These are phyloP conservation scores for Sordaria brevicollis DNA, from an alignment of 495 filamentous ascomycete species.

Conservation along the genomic window DNA sequence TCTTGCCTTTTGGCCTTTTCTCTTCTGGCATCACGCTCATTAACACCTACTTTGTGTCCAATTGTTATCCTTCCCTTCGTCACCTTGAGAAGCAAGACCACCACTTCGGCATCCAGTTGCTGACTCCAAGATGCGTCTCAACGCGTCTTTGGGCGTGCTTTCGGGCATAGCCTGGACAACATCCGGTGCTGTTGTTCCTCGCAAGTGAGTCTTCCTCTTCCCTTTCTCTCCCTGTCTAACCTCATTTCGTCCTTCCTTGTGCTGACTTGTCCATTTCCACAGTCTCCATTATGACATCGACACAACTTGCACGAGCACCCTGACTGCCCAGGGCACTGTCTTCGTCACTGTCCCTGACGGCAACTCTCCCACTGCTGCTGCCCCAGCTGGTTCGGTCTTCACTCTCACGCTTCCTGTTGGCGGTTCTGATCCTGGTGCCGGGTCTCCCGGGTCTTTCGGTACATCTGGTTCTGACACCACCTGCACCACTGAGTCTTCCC, in stretches of 20 bases:
- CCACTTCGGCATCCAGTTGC: background rate
- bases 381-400: slow-evolving; percentile 11
- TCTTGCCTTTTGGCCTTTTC: slow-evolving; percentile 1
- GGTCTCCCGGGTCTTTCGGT: slow-evolving; percentile 4
- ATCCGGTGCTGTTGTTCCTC: slow-evolving; percentile 10
- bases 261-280: slow-evolving; percentile 1
- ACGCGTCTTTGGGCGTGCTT: slow-evolving; percentile 11
- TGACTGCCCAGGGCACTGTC: slow-evolving; percentile 19
- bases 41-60: slow-evolving; percentile 4
- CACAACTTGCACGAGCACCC: slow-evolving; percentile 14
- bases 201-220: slow-evolving; percentile 8
- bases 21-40: slow-evolving; percentile 9
- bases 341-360: slow-evolving; percentile 22
- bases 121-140: slow-evolving; percentile 18
- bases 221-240: background rate
- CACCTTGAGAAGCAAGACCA: background rate
- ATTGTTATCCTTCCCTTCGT: background rate
- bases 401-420: slow-evolving; percentile 12
- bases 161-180: slow-evolving; percentile 11
- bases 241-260: background rate
- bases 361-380: background rate
- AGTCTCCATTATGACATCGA: slow-evolving; percentile 2
- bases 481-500: background rate
- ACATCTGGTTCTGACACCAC: slow-evolving; percentile 15
- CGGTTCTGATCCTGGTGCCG: background rate